Percentiles rank a stretch among this genome's conserved stretches.
Conservation (phyloP, 2,329 filamentous ascomycete species). For the Aaosphaeria pasadenensis region DNA sequence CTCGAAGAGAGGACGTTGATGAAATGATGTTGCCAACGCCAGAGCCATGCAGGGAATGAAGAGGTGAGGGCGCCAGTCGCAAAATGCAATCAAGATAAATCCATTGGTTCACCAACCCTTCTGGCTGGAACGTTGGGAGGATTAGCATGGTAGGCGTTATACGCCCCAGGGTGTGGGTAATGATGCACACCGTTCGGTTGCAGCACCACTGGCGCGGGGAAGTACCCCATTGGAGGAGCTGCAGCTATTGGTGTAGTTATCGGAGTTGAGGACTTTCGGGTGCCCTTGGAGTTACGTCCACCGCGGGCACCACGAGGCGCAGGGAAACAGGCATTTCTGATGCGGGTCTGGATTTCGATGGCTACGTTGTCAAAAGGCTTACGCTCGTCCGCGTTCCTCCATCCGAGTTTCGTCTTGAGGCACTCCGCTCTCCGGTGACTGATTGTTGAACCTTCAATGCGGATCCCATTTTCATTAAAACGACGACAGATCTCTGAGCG, state of each 20-base stretch:
- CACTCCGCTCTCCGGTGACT: slow-evolving; percentile 36
- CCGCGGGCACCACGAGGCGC: slow-evolving; percentile 20
- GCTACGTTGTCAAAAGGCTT: slow-evolving; percentile 36
- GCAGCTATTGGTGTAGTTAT: background rate
- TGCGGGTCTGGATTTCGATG: slow-evolving; percentile 31
- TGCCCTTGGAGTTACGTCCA: background rate
- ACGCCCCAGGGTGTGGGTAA: background rate
- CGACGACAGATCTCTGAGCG: slow-evolving; percentile 34
- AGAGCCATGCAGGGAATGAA: too few relatives aligned
- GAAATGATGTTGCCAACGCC: too few relatives aligned
- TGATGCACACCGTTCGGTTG: background rate
- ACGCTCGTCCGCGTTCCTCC: slow-evolving; percentile 29
- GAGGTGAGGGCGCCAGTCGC: too few relatives aligned
- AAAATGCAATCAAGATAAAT: background rate
- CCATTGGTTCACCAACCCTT: background rate
- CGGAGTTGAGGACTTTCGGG: slow-evolving; percentile 4
- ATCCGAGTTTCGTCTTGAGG: slow-evolving; percentile 37
- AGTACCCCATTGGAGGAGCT: slow-evolving; percentile 4
- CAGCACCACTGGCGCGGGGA: background rate
- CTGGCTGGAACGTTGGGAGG: background rate
- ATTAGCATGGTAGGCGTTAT: background rate
- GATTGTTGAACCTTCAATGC: slow-evolving; percentile 38
- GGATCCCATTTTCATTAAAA: slow-evolving; percentile 36
- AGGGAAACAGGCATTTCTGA: slow-evolving; percentile 32
- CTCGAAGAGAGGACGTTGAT: too few relatives aligned